Evolutionary conservation across 345 rosid species (phyloP), one percentile per base, ranked within the genome.

Genomic region (Euphorbia lathyris): DNA sequence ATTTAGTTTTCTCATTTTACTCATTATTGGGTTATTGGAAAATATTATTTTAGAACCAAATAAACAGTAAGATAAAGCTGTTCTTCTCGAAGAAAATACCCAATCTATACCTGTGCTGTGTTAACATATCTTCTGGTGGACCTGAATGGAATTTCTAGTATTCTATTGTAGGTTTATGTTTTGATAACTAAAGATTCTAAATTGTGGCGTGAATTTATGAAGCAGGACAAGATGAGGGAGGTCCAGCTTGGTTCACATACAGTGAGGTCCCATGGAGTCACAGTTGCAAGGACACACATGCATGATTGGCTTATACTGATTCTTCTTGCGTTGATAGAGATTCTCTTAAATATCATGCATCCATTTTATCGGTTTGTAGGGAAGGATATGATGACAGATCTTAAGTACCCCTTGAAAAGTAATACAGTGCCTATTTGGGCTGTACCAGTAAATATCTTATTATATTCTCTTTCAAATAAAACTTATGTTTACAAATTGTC

Each of bases 291-390:
- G 85, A 80, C 75, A 22, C 86, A 83, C 74, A 82, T 74, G 86
- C 87, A 87, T 70, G 98, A 91, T 77, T 88, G 98, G 97, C 82
- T 88, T 58, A 79, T 86, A 68, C 87, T 94, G 55, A 30, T 84
- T 69, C 70, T 91, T 60, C 96, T 94, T 64, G 76, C 74, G 69
- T 69, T 80, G 66, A 71, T 88, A 14, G 86, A 74, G 47, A 55
- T 66, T 58, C 29, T 74, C 58, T 84, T 90, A 72, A 67, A 65
- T 72, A 32, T 81, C 27, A 77, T 90, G 20, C 86, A 86, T 69
- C 98, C 98, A 17, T 94, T 90, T 80, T 87, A 87, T 77, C 91
- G 96, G 56, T 94, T 77, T 79, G 90, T 94, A 22, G 95, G 98
- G 38, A 86, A 90, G 75, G 93, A 91, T 79, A 90, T 94, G 98